Evolutionary conservation across 345 rosid genomes (phyloP).

Genomic region (Populus davidiana): DNA sequence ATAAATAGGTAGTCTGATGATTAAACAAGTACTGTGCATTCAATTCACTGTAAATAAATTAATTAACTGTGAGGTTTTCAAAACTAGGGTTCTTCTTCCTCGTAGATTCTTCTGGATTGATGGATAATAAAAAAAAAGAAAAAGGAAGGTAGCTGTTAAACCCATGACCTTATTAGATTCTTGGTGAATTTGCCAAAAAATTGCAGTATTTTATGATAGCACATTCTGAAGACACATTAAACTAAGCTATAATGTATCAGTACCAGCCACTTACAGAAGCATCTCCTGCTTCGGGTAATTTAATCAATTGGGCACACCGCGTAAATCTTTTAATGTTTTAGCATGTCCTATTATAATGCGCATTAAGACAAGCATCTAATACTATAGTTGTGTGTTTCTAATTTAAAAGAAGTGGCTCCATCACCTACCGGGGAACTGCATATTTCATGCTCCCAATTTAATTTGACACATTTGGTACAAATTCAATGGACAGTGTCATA

Average conservation of each 20-base stretch:
- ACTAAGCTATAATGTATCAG: constrained; percentile 10
- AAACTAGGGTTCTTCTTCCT: background rate
- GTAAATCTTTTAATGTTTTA: background rate
- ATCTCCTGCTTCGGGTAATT: background rate
- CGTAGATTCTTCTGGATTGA: background rate
- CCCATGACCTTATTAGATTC: background rate
- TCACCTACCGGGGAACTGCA: constrained; percentile 15
- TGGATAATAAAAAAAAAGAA: background rate
- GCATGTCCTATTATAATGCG: background rate
- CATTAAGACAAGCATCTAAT: constrained; percentile 9
- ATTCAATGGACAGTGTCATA: background rate
- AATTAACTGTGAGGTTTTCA: background rate
- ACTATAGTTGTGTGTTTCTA: background rate
- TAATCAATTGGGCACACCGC: background rate
- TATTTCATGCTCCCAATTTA: background rate
- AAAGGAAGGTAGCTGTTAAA: background rate
- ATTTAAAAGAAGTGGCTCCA: constrained; percentile 7
- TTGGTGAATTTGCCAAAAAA: too few species aligned
- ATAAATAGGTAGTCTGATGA: background rate
- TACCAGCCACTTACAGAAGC: constrained; percentile 12
- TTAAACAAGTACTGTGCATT: background rate
- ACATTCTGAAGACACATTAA: background rate
- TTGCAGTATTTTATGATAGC: too few species aligned
- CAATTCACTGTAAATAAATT: background rate
- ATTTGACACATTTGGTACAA: constrained; percentile 3